Conservation (phyloP, 768 basidiomycete species). For the Russula compacta region DNA sequence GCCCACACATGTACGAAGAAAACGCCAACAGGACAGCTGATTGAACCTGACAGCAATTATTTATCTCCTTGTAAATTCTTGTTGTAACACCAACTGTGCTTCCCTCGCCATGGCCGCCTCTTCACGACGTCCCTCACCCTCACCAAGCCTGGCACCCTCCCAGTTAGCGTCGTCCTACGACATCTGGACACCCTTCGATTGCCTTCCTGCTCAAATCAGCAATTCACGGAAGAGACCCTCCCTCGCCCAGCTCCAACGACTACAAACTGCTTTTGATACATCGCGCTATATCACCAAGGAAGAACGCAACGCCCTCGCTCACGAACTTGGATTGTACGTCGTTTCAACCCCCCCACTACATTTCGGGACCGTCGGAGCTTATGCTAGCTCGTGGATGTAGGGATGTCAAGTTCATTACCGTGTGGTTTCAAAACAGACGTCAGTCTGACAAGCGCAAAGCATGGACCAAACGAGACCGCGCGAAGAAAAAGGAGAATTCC, state of each 20-base stretch:
- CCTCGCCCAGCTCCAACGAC: slow-evolving; percentile 4
- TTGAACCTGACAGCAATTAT: background rate
- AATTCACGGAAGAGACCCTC: slow-evolving; percentile 7
- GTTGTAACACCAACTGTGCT: background rate
- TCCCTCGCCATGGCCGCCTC: background rate
- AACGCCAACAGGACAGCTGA: background rate
- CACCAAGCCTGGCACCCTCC: slow-evolving; percentile 1
- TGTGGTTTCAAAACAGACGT: slow-evolving; percentile 20
- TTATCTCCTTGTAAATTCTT: slow-evolving; percentile 3
- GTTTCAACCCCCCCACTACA: background rate
- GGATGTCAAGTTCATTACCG: slow-evolving; percentile 17
- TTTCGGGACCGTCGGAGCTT: background rate
- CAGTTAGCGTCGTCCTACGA: background rate
- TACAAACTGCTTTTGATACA: slow-evolving; percentile 7
- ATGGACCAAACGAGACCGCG: slow-evolving; percentile 18
- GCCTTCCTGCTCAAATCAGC: background rate
- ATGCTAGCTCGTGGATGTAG: background rate
- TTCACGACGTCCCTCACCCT: background rate
- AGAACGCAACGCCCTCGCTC: slow-evolving; percentile 3
- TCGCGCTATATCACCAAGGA: slow-evolving; percentile 10
- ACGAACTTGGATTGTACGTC: slow-evolving; percentile 5
- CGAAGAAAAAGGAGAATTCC: slow-evolving; percentile 12
- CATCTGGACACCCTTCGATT: background rate
- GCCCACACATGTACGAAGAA: background rate
- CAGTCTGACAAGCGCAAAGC: slow-evolving; percentile 20